Conservation (phyloP, 225 moss, liverwort and hornwort species). For the Bryum argenteum region DNA sequence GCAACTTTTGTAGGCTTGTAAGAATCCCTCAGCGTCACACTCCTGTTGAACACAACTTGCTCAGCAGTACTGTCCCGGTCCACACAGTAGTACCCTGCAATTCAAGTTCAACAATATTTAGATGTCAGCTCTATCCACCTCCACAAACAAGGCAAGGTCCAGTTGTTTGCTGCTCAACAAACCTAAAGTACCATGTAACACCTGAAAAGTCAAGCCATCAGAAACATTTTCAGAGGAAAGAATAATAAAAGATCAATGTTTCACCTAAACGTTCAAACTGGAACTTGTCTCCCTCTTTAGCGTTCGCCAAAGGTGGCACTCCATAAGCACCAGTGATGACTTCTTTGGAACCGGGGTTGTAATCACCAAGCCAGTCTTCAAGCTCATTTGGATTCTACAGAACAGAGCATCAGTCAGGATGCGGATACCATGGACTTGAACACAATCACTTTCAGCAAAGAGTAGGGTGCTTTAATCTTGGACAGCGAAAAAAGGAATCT, state of each 20-base stretch:
- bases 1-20: conserved; percentile 51
- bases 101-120: neutral
- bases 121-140: neutral
- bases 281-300: conserved; percentile 82
- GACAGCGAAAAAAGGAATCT: neutral
- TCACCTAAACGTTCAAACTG: conserved; percentile 96
- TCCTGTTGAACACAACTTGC: conserved; percentile 84
- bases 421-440: neutral
- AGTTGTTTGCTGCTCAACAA: neutral
- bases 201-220: neutral
- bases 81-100: conserved; percentile 88
- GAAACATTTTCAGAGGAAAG: conserved; percentile 2
- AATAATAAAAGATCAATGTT: conserved; percentile 12
- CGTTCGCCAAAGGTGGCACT: conserved; percentile 67
- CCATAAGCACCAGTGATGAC: conserved; percentile 70
- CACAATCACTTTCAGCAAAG: neutral
- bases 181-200: neutral
- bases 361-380: conserved; percentile 87
- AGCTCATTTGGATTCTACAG: conserved; percentile 80
- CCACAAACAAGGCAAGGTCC: neutral
- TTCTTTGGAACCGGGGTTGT: conserved; percentile 77
- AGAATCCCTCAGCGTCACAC: conserved; percentile 89
- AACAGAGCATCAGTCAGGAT: neutral
- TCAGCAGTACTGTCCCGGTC: conserved; percentile 65
- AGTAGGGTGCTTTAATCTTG: neutral